These are phyloP conservation scores for Rubus idaeus DNA, from an alignment of 306 rosid genomes.

Conservation along the genomic window DNA sequence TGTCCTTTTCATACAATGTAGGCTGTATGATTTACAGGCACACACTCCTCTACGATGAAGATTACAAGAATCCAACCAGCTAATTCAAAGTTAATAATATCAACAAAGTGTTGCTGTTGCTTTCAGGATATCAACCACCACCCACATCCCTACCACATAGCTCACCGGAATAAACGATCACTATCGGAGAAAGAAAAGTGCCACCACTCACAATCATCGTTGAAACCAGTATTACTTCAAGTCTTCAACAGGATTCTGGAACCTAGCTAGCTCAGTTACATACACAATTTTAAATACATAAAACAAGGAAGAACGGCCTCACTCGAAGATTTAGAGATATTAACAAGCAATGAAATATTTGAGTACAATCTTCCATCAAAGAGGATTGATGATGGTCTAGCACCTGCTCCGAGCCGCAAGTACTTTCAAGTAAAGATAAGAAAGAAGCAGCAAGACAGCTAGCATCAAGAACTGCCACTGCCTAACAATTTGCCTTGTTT, in stretches of 20 bases:
- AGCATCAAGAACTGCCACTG: background rate
- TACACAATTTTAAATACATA: background rate
- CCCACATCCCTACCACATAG: background rate
- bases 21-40: background rate
- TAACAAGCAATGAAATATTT: background rate
- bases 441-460: background rate
- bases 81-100: background rate
- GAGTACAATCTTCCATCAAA: background rate
- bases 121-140: background rate
- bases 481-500: slow-evolving; percentile 36
- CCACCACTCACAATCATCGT: background rate
- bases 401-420: background rate
- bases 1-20: background rate
- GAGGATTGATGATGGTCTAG: background rate
- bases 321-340: background rate
- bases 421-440: background rate
- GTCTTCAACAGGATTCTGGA: background rate
- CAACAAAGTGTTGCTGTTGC: background rate
- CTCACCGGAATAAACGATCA: background rate
- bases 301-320: background rate
- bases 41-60: background rate
- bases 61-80: background rate
- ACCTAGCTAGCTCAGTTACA: background rate
- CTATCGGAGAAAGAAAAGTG: background rate
- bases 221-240: background rate